These are phyloP conservation scores for Plantago major DNA, from an alignment of 257 asterid species.

Conservation along the genomic window DNA sequence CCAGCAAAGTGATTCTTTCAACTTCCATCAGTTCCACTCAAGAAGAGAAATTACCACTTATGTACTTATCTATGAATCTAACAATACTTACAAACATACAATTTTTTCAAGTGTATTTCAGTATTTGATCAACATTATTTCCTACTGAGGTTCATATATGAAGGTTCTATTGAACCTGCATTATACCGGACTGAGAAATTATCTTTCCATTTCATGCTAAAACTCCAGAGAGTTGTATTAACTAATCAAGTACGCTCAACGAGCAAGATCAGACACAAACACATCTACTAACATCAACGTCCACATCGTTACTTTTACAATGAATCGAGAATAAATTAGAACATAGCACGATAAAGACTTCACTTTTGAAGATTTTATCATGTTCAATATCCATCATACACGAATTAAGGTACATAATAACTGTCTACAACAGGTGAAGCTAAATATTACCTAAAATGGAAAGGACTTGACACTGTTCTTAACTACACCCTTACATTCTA, in stretches of 20 bases:
- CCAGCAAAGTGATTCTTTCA: slow-evolving; percentile 17
- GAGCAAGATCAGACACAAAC: too few species aligned
- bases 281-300: too few species aligned
- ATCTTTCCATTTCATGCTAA: too few species aligned
- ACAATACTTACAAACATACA: too few species aligned
- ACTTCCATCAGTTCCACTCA: neutral
- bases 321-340: slow-evolving; percentile 7
- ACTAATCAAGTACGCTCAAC: too few species aligned
- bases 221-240: too few species aligned
- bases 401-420: slow-evolving; percentile 3
- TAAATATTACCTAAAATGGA: slow-evolving; percentile 6
- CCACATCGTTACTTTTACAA: neutral
- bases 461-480: neutral
- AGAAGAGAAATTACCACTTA: neutral
- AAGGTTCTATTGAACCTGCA: too few species aligned
- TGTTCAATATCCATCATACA: slow-evolving; percentile 9
- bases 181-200: too few species aligned
- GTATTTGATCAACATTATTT: too few species aligned
- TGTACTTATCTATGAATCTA: neutral
- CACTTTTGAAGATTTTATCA: slow-evolving; percentile 3
- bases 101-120: too few species aligned
- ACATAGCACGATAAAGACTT: slow-evolving; percentile 8
- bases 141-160: too few species aligned
- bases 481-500: slow-evolving; percentile 1
- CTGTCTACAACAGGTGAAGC: slow-evolving; percentile 9